Percentiles rank a stretch among this genome's conserved stretches.
Conservation (phyloP, 345 rosid genomes). For the Corchorus capsularis region DNA sequence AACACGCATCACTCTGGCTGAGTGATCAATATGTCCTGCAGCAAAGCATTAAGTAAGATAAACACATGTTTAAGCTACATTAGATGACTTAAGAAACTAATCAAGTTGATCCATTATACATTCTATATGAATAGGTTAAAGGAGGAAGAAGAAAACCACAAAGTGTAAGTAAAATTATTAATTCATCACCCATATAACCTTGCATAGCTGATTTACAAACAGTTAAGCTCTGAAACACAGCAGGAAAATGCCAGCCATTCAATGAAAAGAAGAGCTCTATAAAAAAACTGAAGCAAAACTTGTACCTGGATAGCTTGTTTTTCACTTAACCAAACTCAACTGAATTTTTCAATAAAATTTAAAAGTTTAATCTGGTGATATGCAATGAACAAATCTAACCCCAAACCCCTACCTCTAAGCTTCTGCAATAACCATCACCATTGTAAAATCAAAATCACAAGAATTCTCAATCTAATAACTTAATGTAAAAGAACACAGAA, state of each 20-base stretch:
- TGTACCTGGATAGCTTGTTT: too few relatives aligned
- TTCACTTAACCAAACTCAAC: neutral
- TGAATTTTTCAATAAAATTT: neutral
- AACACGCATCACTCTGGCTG: slow-evolving; percentile 91
- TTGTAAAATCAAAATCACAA: neutral
- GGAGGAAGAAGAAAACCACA: slow-evolving; percentile 1
- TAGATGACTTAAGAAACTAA: neutral
- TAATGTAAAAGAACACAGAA: neutral
- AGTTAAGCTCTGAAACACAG: neutral
- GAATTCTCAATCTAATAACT: neutral
- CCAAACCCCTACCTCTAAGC: neutral
- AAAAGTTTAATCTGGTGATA: neutral
- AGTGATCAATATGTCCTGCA: slow-evolving; percentile 93
- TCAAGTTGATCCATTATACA: neutral
- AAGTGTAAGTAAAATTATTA: neutral
- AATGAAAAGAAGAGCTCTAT: neutral
- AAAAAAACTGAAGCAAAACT: too few relatives aligned
- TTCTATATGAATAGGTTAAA: neutral
- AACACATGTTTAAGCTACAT: neutral
- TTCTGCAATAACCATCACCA: neutral
- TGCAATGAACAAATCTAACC: neutral
- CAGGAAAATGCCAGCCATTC: neutral
- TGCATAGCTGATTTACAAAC: slow-evolving; percentile 1
- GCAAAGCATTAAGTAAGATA: slow-evolving; percentile 22
- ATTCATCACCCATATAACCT: neutral